Conservation (phyloP, 2,329 filamentous ascomycete species). For the Ophiostoma australiae region DNA sequence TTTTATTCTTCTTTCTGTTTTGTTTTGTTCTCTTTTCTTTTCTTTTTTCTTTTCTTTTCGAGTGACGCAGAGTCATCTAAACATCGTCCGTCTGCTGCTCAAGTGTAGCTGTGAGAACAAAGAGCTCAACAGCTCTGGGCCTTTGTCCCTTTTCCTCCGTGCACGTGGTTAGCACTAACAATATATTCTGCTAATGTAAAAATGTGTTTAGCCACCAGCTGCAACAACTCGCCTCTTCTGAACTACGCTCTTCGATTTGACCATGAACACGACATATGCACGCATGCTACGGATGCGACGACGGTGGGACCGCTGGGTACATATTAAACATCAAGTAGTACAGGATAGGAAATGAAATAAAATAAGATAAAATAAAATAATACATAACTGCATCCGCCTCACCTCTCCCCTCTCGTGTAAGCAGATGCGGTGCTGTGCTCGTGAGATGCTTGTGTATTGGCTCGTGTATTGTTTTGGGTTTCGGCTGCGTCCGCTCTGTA, state of each 20-base stretch:
- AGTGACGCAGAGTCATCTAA: no score
- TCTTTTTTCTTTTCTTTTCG: no score
- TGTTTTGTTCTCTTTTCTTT: no score
- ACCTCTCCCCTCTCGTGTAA: not conserved
- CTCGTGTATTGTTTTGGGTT: constrained; percentile 8
- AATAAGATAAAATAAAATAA: not conserved
- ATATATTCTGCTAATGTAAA: no score
- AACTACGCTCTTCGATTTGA: not conserved
- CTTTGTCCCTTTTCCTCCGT: no score
- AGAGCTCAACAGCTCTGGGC: no score
- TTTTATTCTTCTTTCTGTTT: not conserved
- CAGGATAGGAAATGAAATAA: no score
- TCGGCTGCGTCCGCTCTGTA: not conserved
- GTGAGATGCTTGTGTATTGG: not conserved
- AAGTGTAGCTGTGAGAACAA: not conserved
- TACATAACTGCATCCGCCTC: not conserved
- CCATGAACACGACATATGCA: not conserved
- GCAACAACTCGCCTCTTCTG: no score
- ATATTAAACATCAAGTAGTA: no score
- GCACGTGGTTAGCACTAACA: no score
- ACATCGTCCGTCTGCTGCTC: no score
- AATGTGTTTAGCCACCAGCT: no score
- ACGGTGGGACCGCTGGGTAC: not conserved
- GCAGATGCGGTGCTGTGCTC: not conserved
- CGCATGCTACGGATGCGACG: constrained; percentile 10